Evolutionary conservation across 192 early-diverging fungal genomes (phyloP).

Genomic region (Umbelopsis vinacea): DNA sequence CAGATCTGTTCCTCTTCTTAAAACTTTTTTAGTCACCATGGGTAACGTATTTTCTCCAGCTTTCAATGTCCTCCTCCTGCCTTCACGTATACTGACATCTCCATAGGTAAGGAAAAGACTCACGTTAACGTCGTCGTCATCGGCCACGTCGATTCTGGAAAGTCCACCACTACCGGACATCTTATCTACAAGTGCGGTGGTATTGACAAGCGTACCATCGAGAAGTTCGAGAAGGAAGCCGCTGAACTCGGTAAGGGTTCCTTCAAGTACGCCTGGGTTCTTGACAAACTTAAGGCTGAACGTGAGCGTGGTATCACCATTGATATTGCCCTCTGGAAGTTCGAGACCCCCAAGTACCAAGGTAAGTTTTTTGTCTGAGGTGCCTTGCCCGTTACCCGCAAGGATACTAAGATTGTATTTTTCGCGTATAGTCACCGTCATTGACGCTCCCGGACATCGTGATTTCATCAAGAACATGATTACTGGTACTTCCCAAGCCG

Average conservation of each 20-base stretch:
- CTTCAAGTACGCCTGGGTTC: slow-evolving; percentile 99
- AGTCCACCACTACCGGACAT: slow-evolving; percentile 99
- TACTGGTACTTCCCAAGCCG: slow-evolving; percentile 98
- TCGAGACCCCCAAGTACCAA: slow-evolving; percentile 95
- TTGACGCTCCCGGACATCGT: slow-evolving; percentile 99
- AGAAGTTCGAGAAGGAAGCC: slow-evolving; percentile 99
- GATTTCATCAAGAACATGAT: slow-evolving; percentile 99
- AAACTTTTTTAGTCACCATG: slow-evolving; percentile 1
- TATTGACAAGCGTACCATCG: slow-evolving; percentile 99
- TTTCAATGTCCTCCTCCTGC: not conserved
- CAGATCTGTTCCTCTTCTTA: not conserved
- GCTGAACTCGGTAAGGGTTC: slow-evolving; percentile 98
- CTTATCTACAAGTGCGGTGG: slow-evolving; percentile 99
- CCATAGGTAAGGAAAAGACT: slow-evolving; percentile 76
- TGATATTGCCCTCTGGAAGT: slow-evolving; percentile 96
- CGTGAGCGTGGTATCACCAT: slow-evolving; percentile 99
- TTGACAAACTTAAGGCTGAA: slow-evolving; percentile 99
- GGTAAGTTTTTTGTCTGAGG: slow-evolving; percentile 83
- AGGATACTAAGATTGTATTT: slow-evolving; percentile 79
- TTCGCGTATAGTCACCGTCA: slow-evolving; percentile 86
- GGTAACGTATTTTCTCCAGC: not conserved
- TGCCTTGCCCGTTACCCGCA: too few relatives aligned
- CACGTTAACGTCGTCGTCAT: slow-evolving; percentile 96
- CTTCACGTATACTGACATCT: not conserved
- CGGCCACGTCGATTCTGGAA: slow-evolving; percentile 79